Conservation (phyloP, 2,329 filamentous ascomycete species). For the Verticillium albo-atrum region DNA sequence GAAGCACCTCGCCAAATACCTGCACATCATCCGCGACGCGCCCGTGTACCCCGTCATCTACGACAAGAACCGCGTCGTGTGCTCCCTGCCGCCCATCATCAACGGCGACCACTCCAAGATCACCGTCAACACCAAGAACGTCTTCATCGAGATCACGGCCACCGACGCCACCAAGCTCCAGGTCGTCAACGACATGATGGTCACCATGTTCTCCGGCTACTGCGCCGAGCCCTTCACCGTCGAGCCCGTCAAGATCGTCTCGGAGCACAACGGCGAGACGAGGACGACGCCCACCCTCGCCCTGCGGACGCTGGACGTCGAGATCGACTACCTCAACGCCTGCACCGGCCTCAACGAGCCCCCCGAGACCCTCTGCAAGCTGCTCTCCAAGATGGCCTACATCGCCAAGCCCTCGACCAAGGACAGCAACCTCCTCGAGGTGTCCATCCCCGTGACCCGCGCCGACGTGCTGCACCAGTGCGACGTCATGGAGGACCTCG, state of each 20-base stretch:
- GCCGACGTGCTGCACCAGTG: slow-evolving; percentile 95
- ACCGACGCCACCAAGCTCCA: slow-evolving; percentile 95
- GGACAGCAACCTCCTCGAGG: slow-evolving; percentile 68
- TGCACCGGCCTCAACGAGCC: slow-evolving; percentile 80
- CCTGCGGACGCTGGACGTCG: slow-evolving; percentile 73
- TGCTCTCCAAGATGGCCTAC: slow-evolving; percentile 87
- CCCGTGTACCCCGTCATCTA: slow-evolving; percentile 95
- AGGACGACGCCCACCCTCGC: slow-evolving; percentile 76
- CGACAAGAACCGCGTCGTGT: slow-evolving; percentile 80
- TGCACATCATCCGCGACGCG: slow-evolving; percentile 91
- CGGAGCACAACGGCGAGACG: slow-evolving; percentile 82
- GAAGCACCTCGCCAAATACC: slow-evolving; percentile 82
- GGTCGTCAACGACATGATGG: slow-evolving; percentile 91
- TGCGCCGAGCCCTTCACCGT: slow-evolving; percentile 85
- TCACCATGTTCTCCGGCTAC: slow-evolving; percentile 95
- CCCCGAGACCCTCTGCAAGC: slow-evolving; percentile 68
- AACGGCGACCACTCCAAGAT: slow-evolving; percentile 98
- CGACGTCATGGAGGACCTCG: slow-evolving; percentile 98
- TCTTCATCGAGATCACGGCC: slow-evolving; percentile 96
- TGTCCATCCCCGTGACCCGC: slow-evolving; percentile 81
- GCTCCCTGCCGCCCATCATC: slow-evolving; percentile 95
- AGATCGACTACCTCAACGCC: slow-evolving; percentile 89
- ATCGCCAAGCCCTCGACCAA: slow-evolving; percentile 69
- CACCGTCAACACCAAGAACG: slow-evolving; percentile 80
- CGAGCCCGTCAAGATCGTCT: slow-evolving; percentile 89